Evolutionary conservation across 352 stramenopile genomes (phyloP), one percentile per base, ranked within the genome.

Genomic region (Phytophthora pistaciae): DNA sequence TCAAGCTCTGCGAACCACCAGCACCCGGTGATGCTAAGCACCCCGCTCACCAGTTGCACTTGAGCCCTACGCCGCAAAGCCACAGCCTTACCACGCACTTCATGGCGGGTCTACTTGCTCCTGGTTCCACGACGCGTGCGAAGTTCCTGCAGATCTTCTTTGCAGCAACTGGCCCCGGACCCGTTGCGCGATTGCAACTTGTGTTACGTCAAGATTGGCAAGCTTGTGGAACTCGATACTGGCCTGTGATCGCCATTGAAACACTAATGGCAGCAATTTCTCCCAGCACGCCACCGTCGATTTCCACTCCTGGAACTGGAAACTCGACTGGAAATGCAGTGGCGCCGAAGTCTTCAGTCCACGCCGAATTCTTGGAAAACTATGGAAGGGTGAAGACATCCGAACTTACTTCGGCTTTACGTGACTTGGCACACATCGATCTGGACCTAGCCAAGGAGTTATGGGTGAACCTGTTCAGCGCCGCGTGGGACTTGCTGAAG

Each of bases 191-290:
- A 25, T 56, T 97, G 27, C 82, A 94, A 48, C 75, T 91, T 52
- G 68, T 97, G 9, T 64, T 97, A 5, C 84, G 89, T 5, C 89
- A 96, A 54, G 91, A 97, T 59, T 97, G 91, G 91, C 89, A 97
- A 66, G 76, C 85, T n/a, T 95, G 87, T 60, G 91, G 89, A 1
- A 92, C 89, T 9, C 78, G 91, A 29, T 97, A 94, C 63, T 97
- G 91, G 91, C 78, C 88, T 25, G 85, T 91, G 14, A 85, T 96
- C 21, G 90, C 86, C 1, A 87, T 94, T 25, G 88, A 97, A 70
- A 83, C 79, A 21, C 60, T 97, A 21, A 71, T 96, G 25, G 79
- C 82, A 2, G 87, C 82, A 6, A 78, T 91, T 20, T 77, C 69
- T 18, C 54, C 66, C 1, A 50, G 66, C 1, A 49, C 54, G 8